Percentiles rank a stretch among this genome's conserved stretches.
phyloP scores from a whole-genome alignment of 106 monocot species.

The Alisma plantagoaquatica region DNA sequence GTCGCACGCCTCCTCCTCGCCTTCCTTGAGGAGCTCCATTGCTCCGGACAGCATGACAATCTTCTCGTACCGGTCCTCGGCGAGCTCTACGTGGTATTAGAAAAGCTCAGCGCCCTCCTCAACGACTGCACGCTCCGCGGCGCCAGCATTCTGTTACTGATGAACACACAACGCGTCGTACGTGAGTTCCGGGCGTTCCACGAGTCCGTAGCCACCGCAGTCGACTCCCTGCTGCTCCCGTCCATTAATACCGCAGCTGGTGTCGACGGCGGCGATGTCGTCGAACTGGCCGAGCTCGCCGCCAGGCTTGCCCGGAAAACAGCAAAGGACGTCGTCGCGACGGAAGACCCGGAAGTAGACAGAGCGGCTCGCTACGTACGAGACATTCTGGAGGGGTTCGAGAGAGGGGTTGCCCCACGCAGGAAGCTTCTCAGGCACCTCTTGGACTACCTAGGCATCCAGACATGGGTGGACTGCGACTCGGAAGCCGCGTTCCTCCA shows the following conservation, averaged over 20 bases:
- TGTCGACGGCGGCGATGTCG: not conserved
- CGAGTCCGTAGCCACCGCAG: constrained; percentile 32
- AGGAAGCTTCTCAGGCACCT: constrained; percentile 14
- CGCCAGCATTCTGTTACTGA: constrained; percentile 41
- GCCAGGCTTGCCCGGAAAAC: constrained; percentile 44
- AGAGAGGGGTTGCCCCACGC: constrained; percentile 24
- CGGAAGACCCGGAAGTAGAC: constrained; percentile 29
- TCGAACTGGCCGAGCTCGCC: constrained; percentile 37
- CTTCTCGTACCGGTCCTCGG: constrained; percentile 25
- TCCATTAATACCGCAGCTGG: too few species aligned
- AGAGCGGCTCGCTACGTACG: constrained; percentile 11
- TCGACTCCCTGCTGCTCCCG: constrained; percentile 51
- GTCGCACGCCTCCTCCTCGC: constrained; percentile 21
- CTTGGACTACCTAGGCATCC: constrained; percentile 37
- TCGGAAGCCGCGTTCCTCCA: constrained; percentile 64
- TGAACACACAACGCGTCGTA: constrained; percentile 32
- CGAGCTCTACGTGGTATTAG: constrained; percentile 66
- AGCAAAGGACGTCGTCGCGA: not conserved
- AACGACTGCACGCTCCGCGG: constrained; percentile 34
- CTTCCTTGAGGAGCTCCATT: constrained; percentile 25
- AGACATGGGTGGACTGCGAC: constrained; percentile 60
- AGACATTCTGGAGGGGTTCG: constrained; percentile 29
- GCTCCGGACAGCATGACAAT: not conserved
- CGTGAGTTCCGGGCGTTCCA: constrained; percentile 41
- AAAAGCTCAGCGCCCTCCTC: constrained; percentile 36